Conservation (phyloP, 805 yeast species). For the Teunomyces barrocoloradensis region DNA sequence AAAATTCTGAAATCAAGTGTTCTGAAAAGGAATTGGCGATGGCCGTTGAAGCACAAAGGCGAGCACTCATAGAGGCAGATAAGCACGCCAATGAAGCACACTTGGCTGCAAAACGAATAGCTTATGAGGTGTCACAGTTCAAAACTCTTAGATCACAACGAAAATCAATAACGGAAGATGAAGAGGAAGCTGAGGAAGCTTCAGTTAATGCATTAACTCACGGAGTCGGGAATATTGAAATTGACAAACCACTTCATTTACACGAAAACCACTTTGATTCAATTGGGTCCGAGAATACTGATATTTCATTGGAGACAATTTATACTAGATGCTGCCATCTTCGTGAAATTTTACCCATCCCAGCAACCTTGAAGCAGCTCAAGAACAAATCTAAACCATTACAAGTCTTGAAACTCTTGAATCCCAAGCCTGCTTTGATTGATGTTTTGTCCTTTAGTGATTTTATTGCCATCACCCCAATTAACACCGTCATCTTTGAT, state of each 20-base stretch:
- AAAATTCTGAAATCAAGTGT: constrained; percentile 22
- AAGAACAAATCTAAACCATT: constrained; percentile 50
- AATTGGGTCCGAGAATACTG: constrained; percentile 18
- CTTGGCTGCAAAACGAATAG: constrained; percentile 64
- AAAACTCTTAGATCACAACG: background rate
- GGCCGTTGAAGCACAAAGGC: constrained; percentile 59
- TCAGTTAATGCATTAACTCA: constrained; percentile 5
- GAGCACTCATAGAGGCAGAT: constrained; percentile 57
- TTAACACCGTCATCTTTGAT: constrained; percentile 54
- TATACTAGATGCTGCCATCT: constrained; percentile 51
- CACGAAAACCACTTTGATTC: constrained; percentile 54
- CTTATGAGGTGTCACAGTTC: constrained; percentile 57
- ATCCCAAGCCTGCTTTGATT: constrained; percentile 57
- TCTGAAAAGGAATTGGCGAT: constrained; percentile 48
- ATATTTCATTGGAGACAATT: constrained; percentile 45
- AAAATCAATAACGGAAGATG: constrained; percentile 22
- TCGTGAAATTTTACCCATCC: constrained; percentile 49
- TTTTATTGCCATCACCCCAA: constrained; percentile 54
- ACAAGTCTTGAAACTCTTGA: constrained; percentile 53
- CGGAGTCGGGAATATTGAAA: constrained; percentile 35
- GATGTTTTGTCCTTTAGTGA: constrained; percentile 58
- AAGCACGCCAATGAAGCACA: constrained; percentile 79
- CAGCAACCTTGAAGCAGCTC: constrained; percentile 52
- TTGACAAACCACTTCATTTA: constrained; percentile 69
- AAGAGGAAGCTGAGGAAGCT: constrained; percentile 19